phyloP scores from a whole-genome alignment of 192 early-diverging fungal genomes.

The Entomortierella parvispora region DNA sequence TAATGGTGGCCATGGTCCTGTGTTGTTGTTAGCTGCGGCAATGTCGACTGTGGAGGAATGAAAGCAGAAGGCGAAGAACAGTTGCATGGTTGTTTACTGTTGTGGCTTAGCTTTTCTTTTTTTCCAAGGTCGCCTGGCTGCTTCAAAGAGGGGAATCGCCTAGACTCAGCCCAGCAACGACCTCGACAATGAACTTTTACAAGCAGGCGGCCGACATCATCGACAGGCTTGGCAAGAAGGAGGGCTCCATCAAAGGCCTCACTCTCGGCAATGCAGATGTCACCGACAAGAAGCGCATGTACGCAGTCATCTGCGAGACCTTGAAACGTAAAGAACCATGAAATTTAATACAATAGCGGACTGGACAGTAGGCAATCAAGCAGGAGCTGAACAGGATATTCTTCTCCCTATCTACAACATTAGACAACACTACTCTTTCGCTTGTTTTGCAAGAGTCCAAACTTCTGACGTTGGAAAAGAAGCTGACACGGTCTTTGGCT shows the following conservation, averaged over 20 bases:
- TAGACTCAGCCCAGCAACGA: no score
- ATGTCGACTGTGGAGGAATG: background rate
- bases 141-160: no score
- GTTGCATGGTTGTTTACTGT: conserved; percentile 2
- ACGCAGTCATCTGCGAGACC: conserved; percentile 92
- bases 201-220: conserved; percentile 81
- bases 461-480: conserved; percentile 59
- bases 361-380: no score
- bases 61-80: background rate
- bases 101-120: conserved; percentile 5
- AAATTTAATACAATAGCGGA: no score
- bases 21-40: background rate
- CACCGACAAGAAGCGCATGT: conserved; percentile 85
- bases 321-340: conserved; percentile 78
- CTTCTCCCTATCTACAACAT: background rate
- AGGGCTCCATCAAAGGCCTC: conserved; percentile 84
- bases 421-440: conserved; percentile 62
- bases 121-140: background rate
- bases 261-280: conserved; percentile 71
- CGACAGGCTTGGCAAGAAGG: conserved; percentile 70
- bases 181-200: conserved; percentile 69
- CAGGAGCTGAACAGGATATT: no score
- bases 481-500: conserved; percentile 58
- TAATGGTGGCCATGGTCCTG: conserved; percentile 35
- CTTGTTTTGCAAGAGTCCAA: conserved; percentile 62